Conservation (phyloP, 2,329 filamentous ascomycete species). For the Juglanconis sp. region DNA sequence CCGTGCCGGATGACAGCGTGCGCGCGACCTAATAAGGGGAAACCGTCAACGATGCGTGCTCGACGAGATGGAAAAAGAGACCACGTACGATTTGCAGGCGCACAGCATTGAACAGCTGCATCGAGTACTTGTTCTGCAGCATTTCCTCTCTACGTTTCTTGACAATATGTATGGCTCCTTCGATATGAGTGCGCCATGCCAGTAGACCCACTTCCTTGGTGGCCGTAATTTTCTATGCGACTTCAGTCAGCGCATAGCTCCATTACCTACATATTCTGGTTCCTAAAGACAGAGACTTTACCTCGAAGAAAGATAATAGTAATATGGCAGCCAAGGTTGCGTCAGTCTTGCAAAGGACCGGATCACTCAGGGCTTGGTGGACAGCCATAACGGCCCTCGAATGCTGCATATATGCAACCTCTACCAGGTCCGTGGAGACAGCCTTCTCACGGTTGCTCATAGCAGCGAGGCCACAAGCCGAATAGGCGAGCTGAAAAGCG, state of each 20-base stretch:
- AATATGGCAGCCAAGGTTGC: slow-evolving; percentile 57
- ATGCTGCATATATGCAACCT: slow-evolving; percentile 48
- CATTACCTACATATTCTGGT: too few species aligned
- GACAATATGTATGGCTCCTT: slow-evolving; percentile 59
- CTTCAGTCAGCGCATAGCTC: background rate
- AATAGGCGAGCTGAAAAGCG: slow-evolving; percentile 55
- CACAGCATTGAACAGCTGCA: slow-evolving; percentile 56
- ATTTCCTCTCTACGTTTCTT: slow-evolving; percentile 55
- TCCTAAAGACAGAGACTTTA: slow-evolving; percentile 19
- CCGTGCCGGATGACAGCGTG: slow-evolving; percentile 49
- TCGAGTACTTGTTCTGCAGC: slow-evolving; percentile 48
- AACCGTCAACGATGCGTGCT: background rate
- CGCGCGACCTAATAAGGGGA: slow-evolving; percentile 48
- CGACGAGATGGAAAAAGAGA: slow-evolving; percentile 28
- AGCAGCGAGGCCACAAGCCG: slow-evolving; percentile 56
- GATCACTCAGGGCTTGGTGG: slow-evolving; percentile 50
- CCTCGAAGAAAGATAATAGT: slow-evolving; percentile 58
- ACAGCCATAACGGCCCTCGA: slow-evolving; percentile 51
- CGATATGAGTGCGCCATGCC: slow-evolving; percentile 61
- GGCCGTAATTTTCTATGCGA: slow-evolving; percentile 42
- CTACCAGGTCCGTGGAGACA: slow-evolving; percentile 30
- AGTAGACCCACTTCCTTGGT: slow-evolving; percentile 51
- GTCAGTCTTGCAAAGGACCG: slow-evolving; percentile 47
- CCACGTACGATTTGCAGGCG: slow-evolving; percentile 50
- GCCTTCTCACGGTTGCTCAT: slow-evolving; percentile 48